Conservation (phyloP, 148 eudicot species). For the Vaccinium darrowii region DNA sequence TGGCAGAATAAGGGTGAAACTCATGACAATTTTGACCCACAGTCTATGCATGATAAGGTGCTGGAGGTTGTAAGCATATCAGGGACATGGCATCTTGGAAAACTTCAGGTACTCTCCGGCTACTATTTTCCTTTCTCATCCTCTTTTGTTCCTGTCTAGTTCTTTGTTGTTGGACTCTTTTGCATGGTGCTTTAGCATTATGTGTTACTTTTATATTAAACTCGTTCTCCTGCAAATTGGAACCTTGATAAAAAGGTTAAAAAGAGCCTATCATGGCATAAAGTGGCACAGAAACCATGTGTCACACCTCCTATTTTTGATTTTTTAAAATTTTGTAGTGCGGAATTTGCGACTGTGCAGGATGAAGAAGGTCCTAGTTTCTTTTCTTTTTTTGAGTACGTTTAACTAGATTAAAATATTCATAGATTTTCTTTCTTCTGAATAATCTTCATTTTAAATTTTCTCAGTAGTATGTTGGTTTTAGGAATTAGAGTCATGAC, state of each 20-base stretch:
- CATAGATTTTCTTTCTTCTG: not conserved
- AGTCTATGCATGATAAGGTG: slow-evolving; percentile 93
- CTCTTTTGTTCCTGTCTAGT: not conserved
- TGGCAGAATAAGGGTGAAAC: slow-evolving; percentile 96
- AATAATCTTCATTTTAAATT: not conserved
- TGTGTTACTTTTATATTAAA: not conserved
- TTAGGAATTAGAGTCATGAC: not conserved
- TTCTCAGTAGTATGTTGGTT: not conserved
- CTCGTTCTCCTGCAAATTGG: not conserved
- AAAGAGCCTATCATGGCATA: not conserved
- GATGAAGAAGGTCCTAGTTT: too few species aligned
- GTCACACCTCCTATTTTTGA: not conserved
- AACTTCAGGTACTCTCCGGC: slow-evolving; percentile 70
- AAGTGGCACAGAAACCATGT: not conserved
- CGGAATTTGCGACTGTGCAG: too few species aligned
- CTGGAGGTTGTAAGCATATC: slow-evolving; percentile 95
- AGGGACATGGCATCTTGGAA: slow-evolving; percentile 99
- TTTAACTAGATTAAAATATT: not conserved
- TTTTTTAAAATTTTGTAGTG: too few species aligned
- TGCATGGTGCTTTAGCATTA: not conserved
- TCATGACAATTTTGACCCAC: slow-evolving; percentile 78
- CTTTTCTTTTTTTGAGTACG: not conserved
- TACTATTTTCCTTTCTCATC: not conserved
- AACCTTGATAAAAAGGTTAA: not conserved
- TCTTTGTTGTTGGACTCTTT: not conserved